Evolutionary conservation across 345 rosid species (phyloP).

Genomic region (Angophora floribunda): DNA sequence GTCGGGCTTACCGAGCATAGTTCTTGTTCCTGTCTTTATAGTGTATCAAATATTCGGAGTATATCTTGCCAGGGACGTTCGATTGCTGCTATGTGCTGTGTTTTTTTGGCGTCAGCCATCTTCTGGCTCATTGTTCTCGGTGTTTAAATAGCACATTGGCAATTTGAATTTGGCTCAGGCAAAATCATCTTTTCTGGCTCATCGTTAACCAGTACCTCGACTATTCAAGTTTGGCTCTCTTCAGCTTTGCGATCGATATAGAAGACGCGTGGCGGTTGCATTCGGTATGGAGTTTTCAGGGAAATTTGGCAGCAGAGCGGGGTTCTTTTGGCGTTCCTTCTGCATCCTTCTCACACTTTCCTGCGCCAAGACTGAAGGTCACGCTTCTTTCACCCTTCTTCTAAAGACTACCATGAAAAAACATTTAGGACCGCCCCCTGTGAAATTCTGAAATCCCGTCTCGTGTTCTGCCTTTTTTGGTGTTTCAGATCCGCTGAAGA

Average conservation of each 20-base stretch:
- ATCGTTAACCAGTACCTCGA: background rate
- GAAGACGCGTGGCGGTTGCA: background rate
- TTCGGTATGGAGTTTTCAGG: background rate
- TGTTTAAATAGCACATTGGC: background rate
- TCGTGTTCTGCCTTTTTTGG: background rate
- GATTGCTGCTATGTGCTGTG: background rate
- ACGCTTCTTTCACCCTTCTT: background rate
- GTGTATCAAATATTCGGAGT: background rate
- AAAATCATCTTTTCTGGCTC: background rate
- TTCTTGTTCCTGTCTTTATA: background rate
- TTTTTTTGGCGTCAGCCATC: background rate
- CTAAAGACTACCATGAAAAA: background rate
- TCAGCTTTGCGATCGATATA: background rate
- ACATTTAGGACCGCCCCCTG: background rate
- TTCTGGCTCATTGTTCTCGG: background rate
- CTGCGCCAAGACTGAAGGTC: background rate
- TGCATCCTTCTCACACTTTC: background rate
- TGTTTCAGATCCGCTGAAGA: background rate
- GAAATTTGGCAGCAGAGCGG: background rate
- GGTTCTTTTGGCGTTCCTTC: background rate
- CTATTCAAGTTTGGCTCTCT: background rate
- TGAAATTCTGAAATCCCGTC: background rate
- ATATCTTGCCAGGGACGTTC: background rate
- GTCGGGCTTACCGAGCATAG: background rate
- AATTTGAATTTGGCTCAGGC: background rate